Evolutionary conservation across 768 basidiomycete genomes (phyloP).

Genomic region (Mrakia gelida): DNA sequence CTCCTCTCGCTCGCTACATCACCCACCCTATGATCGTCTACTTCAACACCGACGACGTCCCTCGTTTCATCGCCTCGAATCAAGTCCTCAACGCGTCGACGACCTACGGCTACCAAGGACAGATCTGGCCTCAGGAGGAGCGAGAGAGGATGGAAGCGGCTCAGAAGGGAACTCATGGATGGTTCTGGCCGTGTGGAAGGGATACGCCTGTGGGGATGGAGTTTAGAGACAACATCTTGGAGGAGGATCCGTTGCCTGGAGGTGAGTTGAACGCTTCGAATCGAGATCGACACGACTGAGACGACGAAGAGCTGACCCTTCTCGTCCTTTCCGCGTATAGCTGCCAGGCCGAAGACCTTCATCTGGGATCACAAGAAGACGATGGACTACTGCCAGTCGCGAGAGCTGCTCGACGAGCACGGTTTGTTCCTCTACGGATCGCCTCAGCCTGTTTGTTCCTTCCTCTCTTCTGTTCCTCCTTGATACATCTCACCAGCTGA

Average conservation of each 20-base stretch:
- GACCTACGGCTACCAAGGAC: not conserved
- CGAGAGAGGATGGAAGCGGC: constrained; percentile 1
- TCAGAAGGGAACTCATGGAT: constrained; percentile 18
- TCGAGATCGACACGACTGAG: not conserved
- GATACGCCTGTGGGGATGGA: constrained; percentile 7
- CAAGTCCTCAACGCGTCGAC: constrained; percentile 22
- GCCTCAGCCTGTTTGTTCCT: constrained; percentile 18
- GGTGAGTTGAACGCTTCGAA: not conserved
- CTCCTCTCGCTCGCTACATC: constrained; percentile 9
- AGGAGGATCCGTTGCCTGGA: not conserved
- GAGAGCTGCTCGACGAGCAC: constrained; percentile 21
- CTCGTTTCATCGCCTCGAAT: constrained; percentile 15
- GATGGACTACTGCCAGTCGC: constrained; percentile 28
- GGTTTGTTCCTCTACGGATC: constrained; percentile 15
- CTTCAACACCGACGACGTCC: constrained; percentile 27
- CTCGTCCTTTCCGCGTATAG: not conserved
- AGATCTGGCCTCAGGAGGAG: constrained; percentile 24
- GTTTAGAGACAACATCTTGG: constrained; percentile 10
- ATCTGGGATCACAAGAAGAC: constrained; percentile 25
- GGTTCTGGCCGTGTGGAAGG: constrained; percentile 12
- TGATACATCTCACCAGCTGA: too few relatives aligned
- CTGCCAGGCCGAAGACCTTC: constrained; percentile 4
- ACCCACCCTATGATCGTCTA: constrained; percentile 16
- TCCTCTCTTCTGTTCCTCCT: not conserved
- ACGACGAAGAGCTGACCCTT: not conserved